Base-by-base conservation (phyloP, 164 flowering plant species). In the Platanus orientalis region DNA sequence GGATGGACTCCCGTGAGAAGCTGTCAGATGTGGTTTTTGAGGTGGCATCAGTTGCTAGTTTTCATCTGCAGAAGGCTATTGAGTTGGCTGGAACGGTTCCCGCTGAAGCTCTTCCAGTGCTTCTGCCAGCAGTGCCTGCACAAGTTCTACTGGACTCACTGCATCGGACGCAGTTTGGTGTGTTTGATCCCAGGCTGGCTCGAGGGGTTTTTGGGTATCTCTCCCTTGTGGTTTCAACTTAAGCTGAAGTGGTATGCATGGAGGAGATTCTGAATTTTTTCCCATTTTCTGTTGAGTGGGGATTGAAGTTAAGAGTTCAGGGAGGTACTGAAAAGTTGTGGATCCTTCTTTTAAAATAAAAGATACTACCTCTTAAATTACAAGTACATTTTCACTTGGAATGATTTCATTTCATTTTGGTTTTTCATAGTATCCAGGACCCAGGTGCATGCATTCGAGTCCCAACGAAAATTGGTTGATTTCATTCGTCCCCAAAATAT, bases 31-130 rank as follows among this genome's bases (percentile, higher is more conserved):
- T 84, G 2, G 92, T 95, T 34, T 95, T 82, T 73, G 97, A 92
- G 53, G 87, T 95, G 84, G 96, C 99, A 34, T 91, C 99, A 0
- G 92, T 84, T 29, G 99, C 97, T 36, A 85, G 76, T 74, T 70
- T 63, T 34, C 97, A 95, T 78, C 71, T 95, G 59, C 76, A 78
- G 76, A 95, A 92, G 78, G 99, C 97, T 61, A 86, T 92, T 14
- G 78, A 81, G 4, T 74, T 95, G 71, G 82, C 96, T 24, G 77
- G 70, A 58, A 82, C 83, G 0, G 89, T 92, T 40, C 99, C 97
- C 12, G n/a, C 63, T 2, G 92, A 87, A 63, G 96, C 97, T 66
- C 58, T 72, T 29, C 85, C 96, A 10, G 97, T 85, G 45, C 87
- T 95, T 58, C 71, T 91, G 36, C 95, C 88, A 6, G 92, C 96